Percentiles rank a stretch among this genome's conserved stretches.
These are phyloP conservation scores for Rosa multiflora DNA, from an alignment of 306 rosid species.

Conservation along the genomic window DNA sequence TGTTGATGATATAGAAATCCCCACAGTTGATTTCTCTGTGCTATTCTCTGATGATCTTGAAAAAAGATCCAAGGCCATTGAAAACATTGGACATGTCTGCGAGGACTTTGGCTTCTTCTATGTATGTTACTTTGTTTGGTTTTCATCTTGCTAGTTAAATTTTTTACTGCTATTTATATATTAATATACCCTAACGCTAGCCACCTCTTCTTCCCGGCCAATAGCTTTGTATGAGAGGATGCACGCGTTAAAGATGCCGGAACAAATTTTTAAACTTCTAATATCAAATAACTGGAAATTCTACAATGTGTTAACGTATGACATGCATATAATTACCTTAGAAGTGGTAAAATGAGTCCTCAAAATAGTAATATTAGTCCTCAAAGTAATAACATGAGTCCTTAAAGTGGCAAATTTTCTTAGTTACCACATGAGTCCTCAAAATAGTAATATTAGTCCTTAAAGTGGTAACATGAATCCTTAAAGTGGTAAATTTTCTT, in stretches of 20 bases:
- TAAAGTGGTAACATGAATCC: too few relatives aligned
- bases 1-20: constrained; percentile 6
- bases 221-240: neutral
- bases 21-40: constrained; percentile 23
- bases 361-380: too few relatives aligned
- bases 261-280: neutral
- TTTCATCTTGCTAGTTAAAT: neutral
- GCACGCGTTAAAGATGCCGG: neutral
- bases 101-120: constrained; percentile 28
- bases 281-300: neutral
- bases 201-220: neutral
- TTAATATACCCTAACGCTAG: neutral
- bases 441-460: too few relatives aligned
- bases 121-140: neutral
- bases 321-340: too few relatives aligned
- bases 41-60: constrained; percentile 23
- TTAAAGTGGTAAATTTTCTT: too few relatives aligned
- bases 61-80: constrained; percentile 8
- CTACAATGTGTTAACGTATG: too few relatives aligned
- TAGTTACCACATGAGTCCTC: too few relatives aligned
- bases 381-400: too few relatives aligned
- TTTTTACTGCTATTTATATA: neutral
- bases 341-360: too few relatives aligned
- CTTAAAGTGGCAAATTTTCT: too few relatives aligned
- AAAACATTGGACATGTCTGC: constrained; percentile 17